Evolutionary conservation across 805 yeast species (phyloP), one percentile per base, ranked within the genome.

Genomic region (Candida berthetii): DNA sequence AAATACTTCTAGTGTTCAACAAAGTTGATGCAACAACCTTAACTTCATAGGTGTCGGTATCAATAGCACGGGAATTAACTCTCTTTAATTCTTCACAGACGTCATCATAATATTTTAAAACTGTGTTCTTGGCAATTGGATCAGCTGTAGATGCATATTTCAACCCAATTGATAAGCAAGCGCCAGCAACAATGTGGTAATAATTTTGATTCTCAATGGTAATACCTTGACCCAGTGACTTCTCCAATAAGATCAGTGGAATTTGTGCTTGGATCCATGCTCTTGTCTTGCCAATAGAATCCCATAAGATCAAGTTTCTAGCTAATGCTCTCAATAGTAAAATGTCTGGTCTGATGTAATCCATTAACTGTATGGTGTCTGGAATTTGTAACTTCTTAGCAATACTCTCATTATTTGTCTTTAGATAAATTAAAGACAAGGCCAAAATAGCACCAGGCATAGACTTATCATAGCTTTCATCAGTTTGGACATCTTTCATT

Each of bases 381-480:
- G 95, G 93, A 11, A 83, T 65, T 35, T 65, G 63, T 29, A 88
- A 55, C 51, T 80, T 82, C 18, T 63, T 60, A 0, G 95, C 91
- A 34, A 89, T 68, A 0, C 70, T 61, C 1, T 48, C 39, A 51
- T 85, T 77, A 32, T 74, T 76, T 1, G 95, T 80, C 48, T 76
- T 82, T 65, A 89, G 60, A 55, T 77, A 88, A 33, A 87, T 80
- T 43, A 93, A 72, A 39, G 81, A 74, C 31, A 93, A 60, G 0
- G 96, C 95, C 36, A 86, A 58, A 0, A 86, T 65, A 0, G 96
- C 85, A 6, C 96, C 96, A 27, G 72, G 69, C 48, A 80, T 68
- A 0, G 87, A 74, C 49, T 78, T 79, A 50, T 82, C 88, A 41
- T 69, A 62, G 37, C 75, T 78, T 35, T 72, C 73, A 1, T 68